phyloP scores from a whole-genome alignment of 257 asterid species.

The Rauvolfia tetraphylla region DNA sequence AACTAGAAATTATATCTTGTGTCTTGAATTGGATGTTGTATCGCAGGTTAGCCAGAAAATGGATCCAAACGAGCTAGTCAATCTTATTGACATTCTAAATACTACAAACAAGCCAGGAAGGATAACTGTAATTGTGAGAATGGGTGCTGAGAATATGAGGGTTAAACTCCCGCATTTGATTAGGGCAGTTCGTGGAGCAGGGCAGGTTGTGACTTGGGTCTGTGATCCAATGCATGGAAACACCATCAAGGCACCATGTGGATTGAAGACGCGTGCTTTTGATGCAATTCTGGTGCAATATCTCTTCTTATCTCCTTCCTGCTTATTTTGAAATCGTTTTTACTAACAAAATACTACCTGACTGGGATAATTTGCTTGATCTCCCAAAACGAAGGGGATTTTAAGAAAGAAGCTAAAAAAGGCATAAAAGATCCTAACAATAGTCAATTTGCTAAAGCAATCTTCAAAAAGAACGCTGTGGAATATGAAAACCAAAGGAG shows the following conservation, averaged over 20 bases:
- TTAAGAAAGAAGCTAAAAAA: not conserved
- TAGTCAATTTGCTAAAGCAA: not conserved
- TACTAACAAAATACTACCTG: not conserved
- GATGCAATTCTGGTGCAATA: constrained; percentile 71
- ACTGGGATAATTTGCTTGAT: not conserved
- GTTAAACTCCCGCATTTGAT: constrained; percentile 77
- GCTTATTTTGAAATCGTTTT: not conserved
- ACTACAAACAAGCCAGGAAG: constrained; percentile 74
- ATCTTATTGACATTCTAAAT: constrained; percentile 66
- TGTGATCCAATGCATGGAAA: constrained; percentile 91
- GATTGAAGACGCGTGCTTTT: constrained; percentile 82
- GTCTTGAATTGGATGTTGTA: not conserved
- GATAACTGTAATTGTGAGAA: constrained; percentile 68
- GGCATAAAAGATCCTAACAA: not conserved
- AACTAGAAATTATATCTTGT: not conserved
- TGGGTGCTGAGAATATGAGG: constrained; percentile 94
- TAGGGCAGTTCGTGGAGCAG: constrained; percentile 79
- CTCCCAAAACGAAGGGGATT: not conserved
- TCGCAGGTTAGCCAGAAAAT: constrained; percentile 88
- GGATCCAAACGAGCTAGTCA: constrained; percentile 78
- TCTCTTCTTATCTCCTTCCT: constrained; percentile 17
- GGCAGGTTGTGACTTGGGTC: constrained; percentile 82
- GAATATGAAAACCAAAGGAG: not conserved
- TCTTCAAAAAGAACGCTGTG: not conserved
- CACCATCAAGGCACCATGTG: constrained; percentile 87